Evolutionary conservation across 2,329 filamentous ascomycete species (phyloP), one percentile per base, ranked within the genome.

Genomic region (Venturia oleaginea): DNA sequence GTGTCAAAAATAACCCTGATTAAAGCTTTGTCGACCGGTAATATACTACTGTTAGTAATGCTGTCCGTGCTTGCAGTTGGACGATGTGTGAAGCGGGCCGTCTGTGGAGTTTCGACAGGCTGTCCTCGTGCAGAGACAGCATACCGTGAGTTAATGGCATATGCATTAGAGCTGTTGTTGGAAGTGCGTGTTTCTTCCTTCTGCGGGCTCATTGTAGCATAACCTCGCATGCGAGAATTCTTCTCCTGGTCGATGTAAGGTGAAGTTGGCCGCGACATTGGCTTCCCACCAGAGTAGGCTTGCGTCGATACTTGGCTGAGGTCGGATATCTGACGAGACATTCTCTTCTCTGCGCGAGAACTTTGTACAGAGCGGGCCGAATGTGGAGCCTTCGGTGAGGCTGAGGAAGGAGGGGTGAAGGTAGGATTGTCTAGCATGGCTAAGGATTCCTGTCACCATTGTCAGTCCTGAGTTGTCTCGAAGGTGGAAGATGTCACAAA

Each of bases 1-100:
- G 87, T 91, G 60, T 92, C 94, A 69, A 90, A 96, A 72, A 97
- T 96, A 69, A 97, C 91, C 67, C 92, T 86, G 68, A 97, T 96
- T 66, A 96, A 86, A 66, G 92, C 89, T 74, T 95, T 91, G 75
- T 92, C 90, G 68, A 87, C 84, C 65, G 92, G 92, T 71, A 97
- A 79, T 66, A 89, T 88, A 68, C 91, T 90, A 83, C 93, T 94
- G 67, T 78, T 77, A 1, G 77, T 76, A 68, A 93, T 86, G 67
- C 88, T 88, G 75, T 97, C 92, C 72, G 93, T 83, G 75, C 91
- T 96, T 63, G 89, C 90, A 71, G 89, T 89, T 69, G 90, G 90
- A 72, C 90, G 86, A 64, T 88, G 85, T 65, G 81, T 81, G 74
- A 86, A 84, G 69, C 88, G 78, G 68, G 84, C 83, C 61, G 83